phyloP scores from a whole-genome alignment of 2,329 filamentous ascomycete genomes.

The Scopulariopsis brevicaulis region DNA sequence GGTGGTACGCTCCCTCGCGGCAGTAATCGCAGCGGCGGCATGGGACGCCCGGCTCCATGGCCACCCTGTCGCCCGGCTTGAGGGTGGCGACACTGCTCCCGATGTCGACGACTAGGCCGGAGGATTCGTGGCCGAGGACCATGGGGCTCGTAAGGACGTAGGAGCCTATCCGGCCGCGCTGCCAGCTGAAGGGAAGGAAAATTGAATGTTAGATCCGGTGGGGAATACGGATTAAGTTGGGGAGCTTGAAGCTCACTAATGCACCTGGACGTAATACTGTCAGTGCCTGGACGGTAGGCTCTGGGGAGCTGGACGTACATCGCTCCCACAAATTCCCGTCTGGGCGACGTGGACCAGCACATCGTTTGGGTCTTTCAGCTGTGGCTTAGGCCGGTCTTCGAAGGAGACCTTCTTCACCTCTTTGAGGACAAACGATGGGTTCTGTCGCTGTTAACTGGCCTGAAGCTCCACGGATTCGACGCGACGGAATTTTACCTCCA shows the following conservation, averaged over 20 bases:
- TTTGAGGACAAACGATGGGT: slow-evolving; percentile 77
- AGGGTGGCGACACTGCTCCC: slow-evolving; percentile 54
- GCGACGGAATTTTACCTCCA: too few species aligned
- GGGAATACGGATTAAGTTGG: too few species aligned
- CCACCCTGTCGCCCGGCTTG: slow-evolving; percentile 67
- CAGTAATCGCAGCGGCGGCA: slow-evolving; percentile 73
- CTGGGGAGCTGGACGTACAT: too few species aligned
- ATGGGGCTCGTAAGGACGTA: slow-evolving; percentile 75
- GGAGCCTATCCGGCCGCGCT: slow-evolving; percentile 75
- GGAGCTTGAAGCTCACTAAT: too few species aligned
- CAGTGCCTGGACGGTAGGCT: too few species aligned
- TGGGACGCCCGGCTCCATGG: slow-evolving; percentile 83
- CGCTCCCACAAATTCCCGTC: slow-evolving; percentile 81
- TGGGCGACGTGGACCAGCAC: slow-evolving; percentile 74
- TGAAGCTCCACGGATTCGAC: too few species aligned
- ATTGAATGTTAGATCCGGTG: too few species aligned
- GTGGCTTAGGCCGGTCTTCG: slow-evolving; percentile 63
- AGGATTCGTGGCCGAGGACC: slow-evolving; percentile 61
- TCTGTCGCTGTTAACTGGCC: slow-evolving; percentile 32
- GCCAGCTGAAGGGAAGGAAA: slow-evolving; percentile 72
- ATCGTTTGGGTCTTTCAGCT: slow-evolving; percentile 55
- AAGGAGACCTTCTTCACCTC: slow-evolving; percentile 61
- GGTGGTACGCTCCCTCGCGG: slow-evolving; percentile 77
- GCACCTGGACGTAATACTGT: too few species aligned
- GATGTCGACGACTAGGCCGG: slow-evolving; percentile 64